Evolutionary conservation across 192 early-diverging fungal species (phyloP), one percentile per base, ranked within the genome.

Genomic region (Entomortierella chlamydospora): DNA sequence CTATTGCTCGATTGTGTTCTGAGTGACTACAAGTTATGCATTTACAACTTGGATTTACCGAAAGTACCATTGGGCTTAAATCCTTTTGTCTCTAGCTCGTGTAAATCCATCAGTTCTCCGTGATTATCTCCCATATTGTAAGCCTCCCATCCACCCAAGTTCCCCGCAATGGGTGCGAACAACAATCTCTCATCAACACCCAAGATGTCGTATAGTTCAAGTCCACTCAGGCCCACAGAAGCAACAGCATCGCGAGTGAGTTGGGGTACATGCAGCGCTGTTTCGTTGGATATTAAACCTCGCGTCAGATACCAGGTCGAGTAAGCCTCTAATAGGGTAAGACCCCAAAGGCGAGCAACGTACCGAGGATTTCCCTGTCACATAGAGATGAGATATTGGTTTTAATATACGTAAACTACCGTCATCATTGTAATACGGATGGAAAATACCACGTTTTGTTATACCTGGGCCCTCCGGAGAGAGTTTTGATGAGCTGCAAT

Each of bases 111-210:
- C 29, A 68, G 33, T 64, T 91, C 85, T 41, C 90, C 91, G 33
- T 83, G 68, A 72, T 92, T 92, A 61, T 92, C 90, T 28, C 47
- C 62, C 33, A 72, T 73, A 69, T 94, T 92, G 73, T 83, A 93
- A 1, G 54, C 78, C 20, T 71, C 85, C 91, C 90, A 94, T 57
- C 87, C 87, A 10, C 83, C 81, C 12, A 45, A 26, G 18, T 63
- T 51, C 18, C 71, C 71, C 26, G 90, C 88, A 70, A 94, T 90
- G 1, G 92, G 91, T 0, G 91, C 90, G 71, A 84, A 86, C 12
- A 93, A 49, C 64, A 93, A 59, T 22, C 74, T 69, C 56, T 83
- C 80, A 20, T 85, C 82, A 13, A 92, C 83, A 49, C 90, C 92
- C 10, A 93, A 71, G 28, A 87, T 83, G 47, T 86, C 71, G 43